phyloP scores from a whole-genome alignment of 148 eudicot species.

The Fagopyrum esculentum region DNA sequence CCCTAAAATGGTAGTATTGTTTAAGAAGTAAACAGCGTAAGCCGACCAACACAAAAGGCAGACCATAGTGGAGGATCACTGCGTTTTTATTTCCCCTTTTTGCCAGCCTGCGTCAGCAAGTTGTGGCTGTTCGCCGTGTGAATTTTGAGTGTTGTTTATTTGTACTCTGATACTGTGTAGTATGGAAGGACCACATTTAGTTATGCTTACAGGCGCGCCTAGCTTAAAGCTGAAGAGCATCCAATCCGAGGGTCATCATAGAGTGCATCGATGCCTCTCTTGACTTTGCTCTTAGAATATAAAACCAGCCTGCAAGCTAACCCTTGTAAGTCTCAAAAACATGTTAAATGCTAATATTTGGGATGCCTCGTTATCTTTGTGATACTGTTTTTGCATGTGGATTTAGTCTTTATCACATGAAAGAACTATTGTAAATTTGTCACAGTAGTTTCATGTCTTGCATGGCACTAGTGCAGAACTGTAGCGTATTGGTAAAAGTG shows the following conservation, averaged over 20 bases:
- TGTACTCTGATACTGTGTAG: not conserved
- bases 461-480: too few species aligned
- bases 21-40: not conserved
- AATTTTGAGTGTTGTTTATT: not conserved
- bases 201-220: not conserved
- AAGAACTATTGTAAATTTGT: not conserved
- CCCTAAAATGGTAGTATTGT: not conserved
- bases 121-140: not conserved
- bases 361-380: not conserved
- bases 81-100: not conserved
- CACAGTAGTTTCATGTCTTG: too few species aligned
- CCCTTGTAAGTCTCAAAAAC: not conserved
- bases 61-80: conserved; percentile 11
- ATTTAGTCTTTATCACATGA: not conserved
- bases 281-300: conserved; percentile 5
- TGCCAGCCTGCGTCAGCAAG: conserved; percentile 11
- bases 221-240: not conserved
- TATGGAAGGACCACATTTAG: not conserved
- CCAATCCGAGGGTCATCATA: not conserved
- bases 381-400: not conserved
- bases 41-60: conserved; percentile 12
- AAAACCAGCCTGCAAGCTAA: not conserved
- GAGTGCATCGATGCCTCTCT: not conserved
- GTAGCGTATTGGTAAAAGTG: too few species aligned
- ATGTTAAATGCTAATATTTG: not conserved